A percentile compares a stretch with the other conserved stretches of the same genome.
These are phyloP conservation scores for Dendrobium catenatum DNA, from an alignment of 106 monocot genomes.

Conservation along the genomic window DNA sequence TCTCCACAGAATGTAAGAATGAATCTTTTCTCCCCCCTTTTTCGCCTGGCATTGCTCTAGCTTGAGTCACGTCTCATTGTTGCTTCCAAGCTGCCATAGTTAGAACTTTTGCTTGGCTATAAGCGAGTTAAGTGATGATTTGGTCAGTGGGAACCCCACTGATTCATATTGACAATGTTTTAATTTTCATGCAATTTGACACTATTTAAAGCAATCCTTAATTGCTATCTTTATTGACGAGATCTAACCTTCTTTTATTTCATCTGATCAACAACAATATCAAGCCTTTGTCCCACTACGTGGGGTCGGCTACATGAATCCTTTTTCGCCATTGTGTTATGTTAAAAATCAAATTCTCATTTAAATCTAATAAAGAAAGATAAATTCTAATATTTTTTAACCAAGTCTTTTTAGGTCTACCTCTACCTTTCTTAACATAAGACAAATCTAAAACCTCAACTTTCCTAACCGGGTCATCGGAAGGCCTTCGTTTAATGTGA, in stretches of 20 bases:
- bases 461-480: too few relatives aligned
- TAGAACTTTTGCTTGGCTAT: not conserved
- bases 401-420: too few relatives aligned
- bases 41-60: not conserved
- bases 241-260: not conserved
- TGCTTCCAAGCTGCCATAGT: not conserved
- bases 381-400: too few relatives aligned
- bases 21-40: not conserved
- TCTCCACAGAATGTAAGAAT: slow-evolving; percentile 94
- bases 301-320: too few relatives aligned
- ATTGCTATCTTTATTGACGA: not conserved
- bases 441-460: too few relatives aligned
- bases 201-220: not conserved
- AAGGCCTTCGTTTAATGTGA: too few relatives aligned
- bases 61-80: not conserved
- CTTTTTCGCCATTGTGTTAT: too few relatives aligned
- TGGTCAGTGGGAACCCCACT: not conserved
- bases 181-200: not conserved
- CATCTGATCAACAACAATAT: not conserved
- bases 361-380: too few relatives aligned
- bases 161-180: not conserved
- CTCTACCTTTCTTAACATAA: too few relatives aligned
- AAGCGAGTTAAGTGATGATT: not conserved
- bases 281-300: too few relatives aligned
- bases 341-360: too few relatives aligned